Evolutionary conservation across 805 yeast genomes (phyloP).

Genomic region (Teunomyces atbi): DNA sequence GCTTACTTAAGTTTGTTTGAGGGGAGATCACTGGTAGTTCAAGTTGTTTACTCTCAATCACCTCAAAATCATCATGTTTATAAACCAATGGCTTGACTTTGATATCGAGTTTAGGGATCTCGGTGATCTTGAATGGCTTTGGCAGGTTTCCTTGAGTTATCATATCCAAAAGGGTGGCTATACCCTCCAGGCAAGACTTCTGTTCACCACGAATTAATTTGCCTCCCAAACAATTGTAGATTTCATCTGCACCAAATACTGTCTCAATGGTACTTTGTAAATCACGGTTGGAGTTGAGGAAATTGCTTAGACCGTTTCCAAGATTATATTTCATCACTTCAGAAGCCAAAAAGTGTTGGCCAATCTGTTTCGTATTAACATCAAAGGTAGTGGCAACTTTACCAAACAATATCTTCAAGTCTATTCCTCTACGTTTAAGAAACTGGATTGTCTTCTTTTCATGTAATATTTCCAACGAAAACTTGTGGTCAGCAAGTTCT

Average conservation of each 20-base stretch:
- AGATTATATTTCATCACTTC: constrained; percentile 9
- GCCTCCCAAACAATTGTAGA: background rate
- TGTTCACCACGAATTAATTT: background rate
- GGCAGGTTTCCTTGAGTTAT: background rate
- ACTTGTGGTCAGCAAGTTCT: constrained; percentile 6
- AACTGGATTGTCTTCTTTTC: background rate
- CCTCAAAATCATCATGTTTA: background rate
- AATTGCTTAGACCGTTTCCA: constrained; percentile 9
- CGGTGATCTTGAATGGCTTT: background rate
- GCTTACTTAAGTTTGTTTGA: constrained; percentile 5
- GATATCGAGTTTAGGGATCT: background rate
- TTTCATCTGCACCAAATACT: background rate
- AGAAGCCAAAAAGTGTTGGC: background rate
- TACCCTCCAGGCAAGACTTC: background rate
- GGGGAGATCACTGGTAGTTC: constrained; percentile 4
- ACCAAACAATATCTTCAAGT: background rate
- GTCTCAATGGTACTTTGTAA: background rate
- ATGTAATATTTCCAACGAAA: constrained; percentile 5
- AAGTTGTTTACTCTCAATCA: background rate
- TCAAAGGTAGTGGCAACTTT: background rate
- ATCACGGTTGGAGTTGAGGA: constrained; percentile 8
- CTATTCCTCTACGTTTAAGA: background rate
- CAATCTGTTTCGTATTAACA: background rate
- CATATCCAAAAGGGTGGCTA: background rate
- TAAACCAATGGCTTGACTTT: background rate